Base-by-base conservation (phyloP, 1,139 yeast species). In the Pichiaceae sp. region DNA sequence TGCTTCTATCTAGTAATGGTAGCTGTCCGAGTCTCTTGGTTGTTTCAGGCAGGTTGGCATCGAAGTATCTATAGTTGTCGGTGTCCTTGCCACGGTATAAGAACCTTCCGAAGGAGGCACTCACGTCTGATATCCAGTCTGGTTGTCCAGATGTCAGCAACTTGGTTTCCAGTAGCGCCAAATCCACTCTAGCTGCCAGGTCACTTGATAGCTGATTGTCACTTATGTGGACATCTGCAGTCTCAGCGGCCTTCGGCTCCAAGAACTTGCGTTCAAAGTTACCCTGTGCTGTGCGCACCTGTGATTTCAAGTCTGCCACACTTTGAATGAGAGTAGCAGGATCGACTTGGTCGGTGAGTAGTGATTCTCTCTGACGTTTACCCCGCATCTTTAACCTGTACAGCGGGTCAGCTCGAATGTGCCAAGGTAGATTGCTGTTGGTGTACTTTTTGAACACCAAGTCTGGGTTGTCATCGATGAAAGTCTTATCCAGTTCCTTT, bases 41-140 rank as follows among this genome's bases (percentile, higher is more conserved):
- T n/a, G 62, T 53, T 29, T 64, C 59, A 2, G 71, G 65, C 5
- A 66, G 48, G 38, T 66, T 63, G 18, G 68, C 45, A 42, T 58
- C 60, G 57, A 73, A 73, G 32, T 46, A 39, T 6, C 36, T 33
- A n/a, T 42, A 27, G 11, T 36, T 16, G 8, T 39, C 38, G 14
- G 30, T 31, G 5, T 29, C 25, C n/a, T 42, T 35, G 6, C 43
- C 37, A 18, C 39, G 39, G 34, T 44, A 42, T 28, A 52, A 39
- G 3, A 53, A 34, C 32, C 44, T 47, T 25, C 59, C 60, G 40
- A 47, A 47, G 12, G 56, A 48, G 12, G 48, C 56, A 38, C 44
- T 52, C 16, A 45, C 36, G 3, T 48, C 40, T 12, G 50, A 46
- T 14, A 42, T 21, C 46, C 47, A 45, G 4, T 30, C 16, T 8